phyloP scores from a whole-genome alignment of 768 basidiomycete species.

The Suillus decipiens region DNA sequence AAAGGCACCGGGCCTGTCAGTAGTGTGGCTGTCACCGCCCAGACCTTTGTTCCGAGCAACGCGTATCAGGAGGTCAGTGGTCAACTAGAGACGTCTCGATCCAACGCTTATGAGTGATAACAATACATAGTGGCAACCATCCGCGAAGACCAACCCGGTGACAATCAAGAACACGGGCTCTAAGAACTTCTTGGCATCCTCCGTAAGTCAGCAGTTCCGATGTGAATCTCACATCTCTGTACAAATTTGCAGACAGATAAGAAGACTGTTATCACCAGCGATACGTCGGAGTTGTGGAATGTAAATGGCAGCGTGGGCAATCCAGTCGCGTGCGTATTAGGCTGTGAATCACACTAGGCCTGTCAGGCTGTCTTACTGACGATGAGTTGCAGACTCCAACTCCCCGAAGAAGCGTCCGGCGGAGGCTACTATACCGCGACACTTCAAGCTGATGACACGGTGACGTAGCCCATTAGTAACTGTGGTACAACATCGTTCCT shows the following conservation, averaged over 20 bases:
- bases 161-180: background rate
- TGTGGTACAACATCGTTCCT: background rate
- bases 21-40: too few relatives aligned
- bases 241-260: background rate
- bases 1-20: too few relatives aligned
- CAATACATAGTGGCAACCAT: too few relatives aligned
- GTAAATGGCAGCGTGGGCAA: rapidly evolving
- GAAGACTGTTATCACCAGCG: background rate
- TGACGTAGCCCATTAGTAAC: background rate
- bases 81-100: background rate
- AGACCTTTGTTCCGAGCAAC: too few relatives aligned
- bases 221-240: background rate
- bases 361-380: background rate
- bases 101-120: background rate
- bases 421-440: too few relatives aligned
- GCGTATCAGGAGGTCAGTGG: background rate
- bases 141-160: rapidly evolving
- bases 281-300: background rate
- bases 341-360: background rate
- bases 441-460: background rate
- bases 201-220: background rate
- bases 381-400: background rate
- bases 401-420: too few relatives aligned
- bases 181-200: too few relatives aligned
- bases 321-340: background rate